Conservation (phyloP, 345 rosid species). For the Salix suchowensis region DNA sequence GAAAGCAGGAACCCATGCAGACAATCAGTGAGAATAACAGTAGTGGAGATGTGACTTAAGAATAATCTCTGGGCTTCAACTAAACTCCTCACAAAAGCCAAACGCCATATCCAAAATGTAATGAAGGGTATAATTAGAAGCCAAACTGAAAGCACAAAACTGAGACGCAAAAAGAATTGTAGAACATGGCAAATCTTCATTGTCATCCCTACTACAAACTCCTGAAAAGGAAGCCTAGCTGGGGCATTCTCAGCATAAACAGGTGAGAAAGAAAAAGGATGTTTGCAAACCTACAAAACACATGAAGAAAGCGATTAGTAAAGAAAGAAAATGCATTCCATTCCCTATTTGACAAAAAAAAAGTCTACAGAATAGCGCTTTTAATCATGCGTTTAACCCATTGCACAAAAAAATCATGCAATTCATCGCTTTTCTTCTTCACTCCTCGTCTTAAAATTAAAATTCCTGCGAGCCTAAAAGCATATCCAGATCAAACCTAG, state of each 20-base stretch:
- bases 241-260: constrained; percentile 98
- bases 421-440: background rate
- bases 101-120: constrained; percentile 93
- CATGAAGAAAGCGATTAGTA: background rate
- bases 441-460: background rate
- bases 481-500: background rate
- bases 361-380: background rate
- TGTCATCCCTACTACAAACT: constrained; percentile 90
- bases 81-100: constrained; percentile 91
- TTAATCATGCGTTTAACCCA: background rate
- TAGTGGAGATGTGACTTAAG: constrained; percentile 81
- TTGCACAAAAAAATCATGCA: background rate
- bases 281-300: constrained; percentile 78
- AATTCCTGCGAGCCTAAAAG: background rate
- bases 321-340: background rate
- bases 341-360: background rate
- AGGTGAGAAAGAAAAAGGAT: constrained; percentile 93
- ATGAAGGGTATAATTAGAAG: constrained; percentile 92
- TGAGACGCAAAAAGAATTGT: constrained; percentile 86
- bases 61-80: constrained; percentile 91
- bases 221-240: constrained; percentile 96
- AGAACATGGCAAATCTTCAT: constrained; percentile 91
- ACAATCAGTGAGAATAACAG: constrained; percentile 88
- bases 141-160: constrained; percentile 95
- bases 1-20: constrained; percentile 97